These are phyloP conservation scores for Bipolaris zeicola DNA, from an alignment of 2,329 filamentous ascomycete species.

Conservation along the genomic window DNA sequence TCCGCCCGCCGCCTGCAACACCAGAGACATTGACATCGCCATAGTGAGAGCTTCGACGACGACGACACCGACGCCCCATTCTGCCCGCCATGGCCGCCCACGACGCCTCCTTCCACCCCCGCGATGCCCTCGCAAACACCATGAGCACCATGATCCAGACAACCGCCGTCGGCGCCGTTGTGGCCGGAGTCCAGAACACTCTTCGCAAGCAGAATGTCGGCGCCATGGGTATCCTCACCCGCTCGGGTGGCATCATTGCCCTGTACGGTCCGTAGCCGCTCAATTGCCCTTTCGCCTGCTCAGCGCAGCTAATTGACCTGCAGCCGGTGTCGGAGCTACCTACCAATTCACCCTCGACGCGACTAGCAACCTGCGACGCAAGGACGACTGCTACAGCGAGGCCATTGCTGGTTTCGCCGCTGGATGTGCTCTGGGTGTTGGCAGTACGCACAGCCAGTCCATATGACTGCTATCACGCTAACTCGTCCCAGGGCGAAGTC, in stretches of 20 bases:
- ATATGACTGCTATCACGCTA: constrained; percentile 20
- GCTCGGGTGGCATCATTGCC: constrained; percentile 75
- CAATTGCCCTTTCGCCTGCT: not conserved
- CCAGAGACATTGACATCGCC: constrained; percentile 2
- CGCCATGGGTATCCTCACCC: constrained; percentile 78
- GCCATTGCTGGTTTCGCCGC: constrained; percentile 77
- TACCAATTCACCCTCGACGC: constrained; percentile 80
- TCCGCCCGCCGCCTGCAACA: constrained; percentile 10
- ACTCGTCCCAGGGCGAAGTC: constrained; percentile 61
- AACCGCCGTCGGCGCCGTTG: constrained; percentile 70
- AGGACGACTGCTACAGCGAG: constrained; percentile 78
- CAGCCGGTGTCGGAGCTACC: constrained; percentile 73
- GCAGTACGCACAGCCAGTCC: constrained; percentile 60
- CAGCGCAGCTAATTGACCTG: constrained; percentile 36
- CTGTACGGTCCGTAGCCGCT: constrained; percentile 62
- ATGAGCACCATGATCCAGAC: constrained; percentile 69
- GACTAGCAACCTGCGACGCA: constrained; percentile 82
- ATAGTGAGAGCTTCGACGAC: constrained; percentile 17
- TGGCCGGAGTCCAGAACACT: constrained; percentile 84
- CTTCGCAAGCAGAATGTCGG: constrained; percentile 82
- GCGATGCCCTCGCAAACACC: constrained; percentile 73
- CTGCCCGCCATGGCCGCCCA: constrained; percentile 46
- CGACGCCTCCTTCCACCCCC: constrained; percentile 64
- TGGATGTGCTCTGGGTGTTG: constrained; percentile 73
- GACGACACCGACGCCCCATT: constrained; percentile 31